Evolutionary conservation across 805 yeast genomes (phyloP).

Genomic region (Maudiozyma saulgeensis): DNA sequence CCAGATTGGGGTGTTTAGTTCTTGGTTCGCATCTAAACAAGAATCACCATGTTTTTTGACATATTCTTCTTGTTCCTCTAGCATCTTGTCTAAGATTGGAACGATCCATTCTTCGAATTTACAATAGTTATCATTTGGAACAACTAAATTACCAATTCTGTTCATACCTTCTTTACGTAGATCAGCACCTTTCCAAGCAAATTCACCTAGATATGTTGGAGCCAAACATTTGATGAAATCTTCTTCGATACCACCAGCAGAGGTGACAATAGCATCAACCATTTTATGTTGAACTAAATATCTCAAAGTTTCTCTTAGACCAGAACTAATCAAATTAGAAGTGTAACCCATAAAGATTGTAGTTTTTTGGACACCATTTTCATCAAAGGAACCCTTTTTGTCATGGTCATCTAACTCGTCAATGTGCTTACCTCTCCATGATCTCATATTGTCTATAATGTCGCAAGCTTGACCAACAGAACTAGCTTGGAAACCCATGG

Average conservation of each 20-base stretch:
- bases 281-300: constrained; percentile 86
- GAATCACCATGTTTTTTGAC: constrained; percentile 45
- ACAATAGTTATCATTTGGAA: constrained; percentile 97
- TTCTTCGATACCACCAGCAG: constrained; percentile 98
- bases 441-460: constrained; percentile 83
- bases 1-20: constrained; percentile 54
- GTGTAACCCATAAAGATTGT: constrained; percentile 95
- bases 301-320: constrained; percentile 82
- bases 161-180: constrained; percentile 94
- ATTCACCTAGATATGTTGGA: constrained; percentile 92
- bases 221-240: constrained; percentile 94
- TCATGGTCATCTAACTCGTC: constrained; percentile 61
- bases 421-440: constrained; percentile 80
- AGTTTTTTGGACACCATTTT: constrained; percentile 66
- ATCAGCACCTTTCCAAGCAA: constrained; percentile 65
- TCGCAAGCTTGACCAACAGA: constrained; percentile 83
- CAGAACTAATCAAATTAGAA: constrained; percentile 90
- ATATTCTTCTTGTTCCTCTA: constrained; percentile 77
- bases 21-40: constrained; percentile 43
- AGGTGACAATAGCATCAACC: constrained; percentile 91
- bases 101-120: constrained; percentile 98
- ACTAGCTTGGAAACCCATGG: constrained; percentile 96
- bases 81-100: constrained; percentile 78
- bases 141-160: constrained; percentile 92
- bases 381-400: constrained; percentile 68